Base-by-base conservation (phyloP, 306 rosid species). In the Corylus americana region DNA sequence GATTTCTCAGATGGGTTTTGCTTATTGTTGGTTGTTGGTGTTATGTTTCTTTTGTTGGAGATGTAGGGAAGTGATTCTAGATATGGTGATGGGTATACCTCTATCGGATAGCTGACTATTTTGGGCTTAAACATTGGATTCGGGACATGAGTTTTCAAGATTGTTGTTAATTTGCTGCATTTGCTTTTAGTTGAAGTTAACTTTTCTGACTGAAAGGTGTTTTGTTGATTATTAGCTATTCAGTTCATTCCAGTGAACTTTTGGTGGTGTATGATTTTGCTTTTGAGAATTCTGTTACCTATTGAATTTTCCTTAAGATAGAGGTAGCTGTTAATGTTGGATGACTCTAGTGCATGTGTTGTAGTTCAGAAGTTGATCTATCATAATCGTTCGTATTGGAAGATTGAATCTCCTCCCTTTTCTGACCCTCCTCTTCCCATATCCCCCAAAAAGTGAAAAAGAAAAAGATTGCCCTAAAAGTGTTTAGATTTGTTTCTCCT, bases 401-500 rank as follows among this genome's bases (percentile, higher is more conserved):
- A 42, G 18, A 42, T 5, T 59, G 2, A 59, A 58, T 42, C 27
- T 11, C 31, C 27, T 58, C 31, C 14, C 71, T 8, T 66, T 35
- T 9, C 48, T 8, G 42, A 27, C 8, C 35, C 59, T 25, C 50
- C 58, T 50, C 2, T 71, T 71, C 44, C 6, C 22, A 11, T 49
- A 25, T 22, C 75, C 9, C 58, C 55, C 11, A 25, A 71, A 81
- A 4, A 4, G 35, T 4, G 48, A 45, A 6, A 8, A 59, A 39
- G 44, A 59, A 49, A 55, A 51, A 55, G 59, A 51, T 80, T 39
- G 2, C 27, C 51, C 59, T 75, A 58, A 77, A 66, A 7, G 25
- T 45, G 62, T 73, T 78, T 10, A 42, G 51, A 42, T 48, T 78
- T 80, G 39, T 10, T 77, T 78, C 74, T 37, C 66, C 71, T 83